These are phyloP conservation scores for Gentiana dahurica DNA, from an alignment of 257 asterid species.

Conservation along the genomic window DNA sequence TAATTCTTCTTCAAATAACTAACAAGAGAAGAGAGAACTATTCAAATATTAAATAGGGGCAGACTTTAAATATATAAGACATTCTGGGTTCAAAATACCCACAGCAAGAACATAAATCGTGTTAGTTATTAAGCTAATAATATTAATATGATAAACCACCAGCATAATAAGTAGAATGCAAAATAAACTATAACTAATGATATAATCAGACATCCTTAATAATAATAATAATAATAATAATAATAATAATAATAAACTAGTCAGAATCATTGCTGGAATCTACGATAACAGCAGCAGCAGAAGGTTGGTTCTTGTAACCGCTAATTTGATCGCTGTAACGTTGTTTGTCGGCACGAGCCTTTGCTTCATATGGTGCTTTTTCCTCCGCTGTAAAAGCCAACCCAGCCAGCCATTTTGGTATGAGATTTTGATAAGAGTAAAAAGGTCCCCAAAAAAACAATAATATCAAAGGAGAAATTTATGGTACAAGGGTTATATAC, in stretches of 20 bases:
- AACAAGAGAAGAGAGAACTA: no score
- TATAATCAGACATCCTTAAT: no score
- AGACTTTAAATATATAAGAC: no score
- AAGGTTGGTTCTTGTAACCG: conserved; percentile 56
- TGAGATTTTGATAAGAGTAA: neutral
- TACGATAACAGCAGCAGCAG: conserved; percentile 19
- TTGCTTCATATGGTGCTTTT: conserved; percentile 72
- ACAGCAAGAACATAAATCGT: no score
- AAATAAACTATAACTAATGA: no score
- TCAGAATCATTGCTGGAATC: conserved; percentile 55
- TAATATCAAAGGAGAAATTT: neutral
- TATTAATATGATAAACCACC: no score
- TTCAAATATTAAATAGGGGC: no score
- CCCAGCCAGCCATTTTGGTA: neutral
- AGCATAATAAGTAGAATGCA: no score
- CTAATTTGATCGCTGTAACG: conserved; percentile 59
- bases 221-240: neutral
- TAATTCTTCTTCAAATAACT: no score
- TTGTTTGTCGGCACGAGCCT: conserved; percentile 75
- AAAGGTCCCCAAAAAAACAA: neutral
- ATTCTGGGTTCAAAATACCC: no score
- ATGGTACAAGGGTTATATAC: no score
- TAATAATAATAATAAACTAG: neutral
- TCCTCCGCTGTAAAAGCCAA: conserved; percentile 51
- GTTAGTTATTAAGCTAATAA: no score